Evolutionary conservation across 2,329 filamentous ascomycete genomes (phyloP).

Genomic region (Epichloe coenophiala): DNA sequence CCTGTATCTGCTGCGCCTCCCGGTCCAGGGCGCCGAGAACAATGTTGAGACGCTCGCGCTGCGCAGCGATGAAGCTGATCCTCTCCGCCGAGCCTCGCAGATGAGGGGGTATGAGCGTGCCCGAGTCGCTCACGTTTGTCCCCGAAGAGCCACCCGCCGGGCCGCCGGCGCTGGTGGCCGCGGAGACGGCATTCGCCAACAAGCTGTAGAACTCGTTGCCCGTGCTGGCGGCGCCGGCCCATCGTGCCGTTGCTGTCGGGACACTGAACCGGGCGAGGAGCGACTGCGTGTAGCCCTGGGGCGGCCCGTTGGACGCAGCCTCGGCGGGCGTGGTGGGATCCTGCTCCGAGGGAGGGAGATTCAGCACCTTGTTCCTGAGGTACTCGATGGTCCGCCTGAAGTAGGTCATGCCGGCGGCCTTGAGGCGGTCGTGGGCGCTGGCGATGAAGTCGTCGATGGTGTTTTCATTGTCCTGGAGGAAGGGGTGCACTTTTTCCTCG

Average conservation of each 20-base stretch:
- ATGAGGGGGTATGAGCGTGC: slow-evolving; percentile 55
- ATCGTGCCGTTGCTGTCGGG: slow-evolving; percentile 54
- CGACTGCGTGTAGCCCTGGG: slow-evolving; percentile 59
- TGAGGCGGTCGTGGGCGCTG: slow-evolving; percentile 63
- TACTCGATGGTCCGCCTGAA: slow-evolving; percentile 57
- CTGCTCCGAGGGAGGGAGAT: slow-evolving; percentile 37
- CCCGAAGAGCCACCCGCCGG: slow-evolving; percentile 10
- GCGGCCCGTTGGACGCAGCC: slow-evolving; percentile 25
- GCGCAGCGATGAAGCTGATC: slow-evolving; percentile 61
- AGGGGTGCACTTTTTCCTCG: slow-evolving; percentile 73
- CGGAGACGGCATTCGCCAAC: slow-evolving; percentile 59
- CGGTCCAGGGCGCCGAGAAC: slow-evolving; percentile 67
- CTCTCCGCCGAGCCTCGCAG: slow-evolving; percentile 53
- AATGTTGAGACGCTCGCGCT: slow-evolving; percentile 63
- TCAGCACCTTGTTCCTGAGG: slow-evolving; percentile 65
- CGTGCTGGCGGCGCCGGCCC: slow-evolving; percentile 32
- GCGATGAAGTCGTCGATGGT: slow-evolving; percentile 87
- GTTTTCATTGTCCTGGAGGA: slow-evolving; percentile 72
- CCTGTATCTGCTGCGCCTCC: slow-evolving; percentile 54
- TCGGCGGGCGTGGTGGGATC: slow-evolving; percentile 24
- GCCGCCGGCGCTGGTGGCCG: slow-evolving; percentile 35
- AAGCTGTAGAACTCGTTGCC: slow-evolving; percentile 62
- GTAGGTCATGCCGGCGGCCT: slow-evolving; percentile 63
- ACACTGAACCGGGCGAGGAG: slow-evolving; percentile 80
- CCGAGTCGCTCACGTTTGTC: slow-evolving; percentile 23